Percentiles rank a stretch among this genome's conserved stretches.
These are phyloP conservation scores for Citrullus colocynthis DNA, from an alignment of 306 rosid species.

Conservation along the genomic window DNA sequence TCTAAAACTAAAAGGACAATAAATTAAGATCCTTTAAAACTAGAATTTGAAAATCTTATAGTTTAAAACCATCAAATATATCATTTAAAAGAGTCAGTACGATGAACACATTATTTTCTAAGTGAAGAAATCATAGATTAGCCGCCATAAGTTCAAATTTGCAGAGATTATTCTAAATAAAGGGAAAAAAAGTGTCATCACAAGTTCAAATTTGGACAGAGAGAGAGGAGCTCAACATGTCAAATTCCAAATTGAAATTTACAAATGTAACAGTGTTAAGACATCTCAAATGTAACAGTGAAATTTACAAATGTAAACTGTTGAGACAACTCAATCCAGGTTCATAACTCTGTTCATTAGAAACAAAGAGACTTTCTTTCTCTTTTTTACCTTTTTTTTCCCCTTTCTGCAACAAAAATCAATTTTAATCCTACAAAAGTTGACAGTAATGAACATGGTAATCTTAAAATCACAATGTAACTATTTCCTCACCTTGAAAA, in stretches of 20 bases:
- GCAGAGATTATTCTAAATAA: neutral
- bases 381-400: neutral
- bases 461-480: neutral
- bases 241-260: neutral
- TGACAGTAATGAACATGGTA: neutral
- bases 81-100: neutral
- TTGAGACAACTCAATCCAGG: neutral
- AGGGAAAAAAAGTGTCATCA: neutral
- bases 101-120: neutral
- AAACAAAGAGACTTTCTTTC: neutral
- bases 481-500: neutral
- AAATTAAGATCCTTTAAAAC: neutral
- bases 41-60: neutral
- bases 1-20: neutral
- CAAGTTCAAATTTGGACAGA: neutral
- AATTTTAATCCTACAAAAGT: neutral
- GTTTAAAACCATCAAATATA: neutral
- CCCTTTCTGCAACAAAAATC: neutral
- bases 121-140: neutral
- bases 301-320: neutral
- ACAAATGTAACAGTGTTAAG: neutral
- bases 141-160: neutral
- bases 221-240: neutral
- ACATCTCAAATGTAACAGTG: neutral
- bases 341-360: neutral